Conservation (phyloP, 495 filamentous ascomycete genomes). For the Aspergillus coremiiformis region DNA sequence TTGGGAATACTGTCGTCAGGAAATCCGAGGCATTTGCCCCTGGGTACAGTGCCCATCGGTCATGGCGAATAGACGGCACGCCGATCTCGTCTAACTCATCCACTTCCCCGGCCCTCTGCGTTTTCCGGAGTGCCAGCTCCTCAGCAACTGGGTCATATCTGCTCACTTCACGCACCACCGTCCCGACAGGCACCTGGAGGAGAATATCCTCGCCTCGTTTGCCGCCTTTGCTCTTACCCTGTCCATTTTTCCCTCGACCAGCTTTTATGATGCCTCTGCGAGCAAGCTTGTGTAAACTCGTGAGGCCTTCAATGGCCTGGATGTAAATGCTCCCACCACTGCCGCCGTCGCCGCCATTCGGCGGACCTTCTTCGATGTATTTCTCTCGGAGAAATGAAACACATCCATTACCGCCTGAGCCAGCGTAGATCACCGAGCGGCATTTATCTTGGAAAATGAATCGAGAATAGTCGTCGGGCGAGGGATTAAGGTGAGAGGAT, state of each 20-base stretch:
- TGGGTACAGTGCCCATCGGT: conserved; percentile 83
- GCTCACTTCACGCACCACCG: conserved; percentile 74
- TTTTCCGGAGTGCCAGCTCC: conserved; percentile 35
- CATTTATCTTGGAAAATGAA: conserved; percentile 85
- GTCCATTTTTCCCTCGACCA: conserved; percentile 72
- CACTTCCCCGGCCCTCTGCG: conserved; percentile 21
- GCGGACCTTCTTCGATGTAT: conserved; percentile 75
- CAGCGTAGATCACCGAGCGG: conserved; percentile 64
- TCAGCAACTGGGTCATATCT: conserved; percentile 71
- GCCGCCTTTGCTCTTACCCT: conserved; percentile 74
- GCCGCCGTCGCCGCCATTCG: conserved; percentile 95
- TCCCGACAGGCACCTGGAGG: conserved; percentile 87
- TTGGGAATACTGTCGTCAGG: conserved; percentile 52
- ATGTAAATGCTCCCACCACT: conserved; percentile 89
- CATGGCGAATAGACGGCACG: conserved; percentile 35
- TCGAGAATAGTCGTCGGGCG: conserved; percentile 71
- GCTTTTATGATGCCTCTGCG: conserved; percentile 70
- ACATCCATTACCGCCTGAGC: conserved; percentile 81
- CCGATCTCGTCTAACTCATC: conserved; percentile 27
- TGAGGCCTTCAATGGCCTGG: conserved; percentile 84
- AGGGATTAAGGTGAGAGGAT: conserved; percentile 61
- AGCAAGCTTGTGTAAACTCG: conserved; percentile 85
- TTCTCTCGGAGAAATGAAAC: conserved; percentile 89
- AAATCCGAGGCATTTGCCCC: conserved; percentile 61
- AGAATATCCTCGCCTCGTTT: conserved; percentile 79